Percentiles rank a stretch among this genome's conserved stretches.
These are phyloP conservation scores for Rutidosis leptorrhynchoides DNA, from an alignment of 129 eudicot genomes.

Conservation along the genomic window DNA sequence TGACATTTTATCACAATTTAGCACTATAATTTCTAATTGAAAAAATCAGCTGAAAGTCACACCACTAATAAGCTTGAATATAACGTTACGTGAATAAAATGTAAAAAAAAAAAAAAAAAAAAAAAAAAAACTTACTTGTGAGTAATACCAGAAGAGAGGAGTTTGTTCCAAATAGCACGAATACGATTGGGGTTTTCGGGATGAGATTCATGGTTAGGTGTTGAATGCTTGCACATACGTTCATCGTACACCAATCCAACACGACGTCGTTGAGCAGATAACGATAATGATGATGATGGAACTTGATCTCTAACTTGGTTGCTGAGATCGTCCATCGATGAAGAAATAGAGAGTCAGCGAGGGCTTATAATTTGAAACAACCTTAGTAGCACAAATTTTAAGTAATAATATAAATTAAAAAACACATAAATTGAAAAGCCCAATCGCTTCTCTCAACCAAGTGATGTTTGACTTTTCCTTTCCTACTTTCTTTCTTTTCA, in stretches of 20 bases:
- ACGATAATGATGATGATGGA: not conserved
- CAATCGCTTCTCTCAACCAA: too few species aligned
- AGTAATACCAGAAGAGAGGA: conserved; percentile 50
- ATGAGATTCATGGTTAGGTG: conserved; percentile 49
- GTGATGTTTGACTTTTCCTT: too few species aligned
- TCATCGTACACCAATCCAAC: conserved; percentile 84
- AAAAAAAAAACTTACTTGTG: conserved; percentile 48
- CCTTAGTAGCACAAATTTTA: too few species aligned
- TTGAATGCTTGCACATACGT: conserved; percentile 71
- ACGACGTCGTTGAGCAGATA: conserved; percentile 39
- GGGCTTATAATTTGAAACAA: too few species aligned
- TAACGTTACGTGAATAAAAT: not conserved
- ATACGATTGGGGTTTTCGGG: conserved; percentile 87
- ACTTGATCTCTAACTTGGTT: conserved; percentile 13
- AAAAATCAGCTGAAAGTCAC: too few species aligned
- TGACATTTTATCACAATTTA: not conserved
- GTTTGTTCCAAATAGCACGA: conserved; percentile 69
- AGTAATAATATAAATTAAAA: too few species aligned
- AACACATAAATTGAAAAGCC: too few species aligned
- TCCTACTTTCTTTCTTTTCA: too few species aligned
- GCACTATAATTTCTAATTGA: not conserved
- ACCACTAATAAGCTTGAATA: too few species aligned
- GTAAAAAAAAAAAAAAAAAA: too few species aligned
- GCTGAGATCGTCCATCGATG: conserved; percentile 6
- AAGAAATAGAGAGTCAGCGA: too few species aligned